phyloP scores from a whole-genome alignment of 352 stramenopile genomes.

The Phytopythium cucurbitacearum region DNA sequence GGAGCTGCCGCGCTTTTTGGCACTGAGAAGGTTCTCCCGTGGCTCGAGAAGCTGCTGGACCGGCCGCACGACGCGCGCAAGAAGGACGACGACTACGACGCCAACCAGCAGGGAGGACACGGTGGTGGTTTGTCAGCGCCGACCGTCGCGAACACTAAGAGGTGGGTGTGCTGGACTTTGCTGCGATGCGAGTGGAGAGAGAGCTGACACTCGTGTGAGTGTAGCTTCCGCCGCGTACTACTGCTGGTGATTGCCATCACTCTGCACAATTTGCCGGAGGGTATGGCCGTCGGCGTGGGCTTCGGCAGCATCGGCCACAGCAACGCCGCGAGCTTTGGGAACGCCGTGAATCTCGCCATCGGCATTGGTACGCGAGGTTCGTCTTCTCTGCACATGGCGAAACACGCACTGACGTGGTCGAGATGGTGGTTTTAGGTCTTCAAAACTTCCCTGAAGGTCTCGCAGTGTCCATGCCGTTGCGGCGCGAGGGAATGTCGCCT shows the following conservation, averaged over 20 bases:
- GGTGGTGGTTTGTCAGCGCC: conserved; percentile 13
- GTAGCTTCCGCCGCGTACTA: conserved; percentile 72
- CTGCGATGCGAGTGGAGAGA: background rate
- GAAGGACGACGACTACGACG: conserved; percentile 40
- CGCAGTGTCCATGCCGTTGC: conserved; percentile 85
- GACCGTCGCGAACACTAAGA: conserved; percentile 14
- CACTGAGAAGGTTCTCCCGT: conserved; percentile 61
- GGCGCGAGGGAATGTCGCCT: conserved; percentile 77
- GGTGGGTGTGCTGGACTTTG: background rate
- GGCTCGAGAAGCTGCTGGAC: conserved; percentile 42
- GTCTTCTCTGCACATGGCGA: background rate
- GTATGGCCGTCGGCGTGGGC: conserved; percentile 87
- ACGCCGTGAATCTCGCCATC: conserved; percentile 84
- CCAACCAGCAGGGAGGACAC: conserved; percentile 19
- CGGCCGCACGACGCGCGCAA: conserved; percentile 43
- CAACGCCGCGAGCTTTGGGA: conserved; percentile 61
- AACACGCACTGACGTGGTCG: background rate
- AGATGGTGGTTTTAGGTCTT: conserved; percentile 22
- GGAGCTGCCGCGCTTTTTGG: conserved; percentile 70
- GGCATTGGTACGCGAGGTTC: conserved; percentile 47
- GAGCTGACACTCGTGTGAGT: background rate
- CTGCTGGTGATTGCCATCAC: conserved; percentile 89
- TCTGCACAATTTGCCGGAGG: conserved; percentile 88
- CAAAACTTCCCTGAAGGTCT: conserved; percentile 91
- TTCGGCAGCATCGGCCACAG: conserved; percentile 83